Conservation (phyloP, 306 rosid genomes). For the Rosa rugosa region DNA sequence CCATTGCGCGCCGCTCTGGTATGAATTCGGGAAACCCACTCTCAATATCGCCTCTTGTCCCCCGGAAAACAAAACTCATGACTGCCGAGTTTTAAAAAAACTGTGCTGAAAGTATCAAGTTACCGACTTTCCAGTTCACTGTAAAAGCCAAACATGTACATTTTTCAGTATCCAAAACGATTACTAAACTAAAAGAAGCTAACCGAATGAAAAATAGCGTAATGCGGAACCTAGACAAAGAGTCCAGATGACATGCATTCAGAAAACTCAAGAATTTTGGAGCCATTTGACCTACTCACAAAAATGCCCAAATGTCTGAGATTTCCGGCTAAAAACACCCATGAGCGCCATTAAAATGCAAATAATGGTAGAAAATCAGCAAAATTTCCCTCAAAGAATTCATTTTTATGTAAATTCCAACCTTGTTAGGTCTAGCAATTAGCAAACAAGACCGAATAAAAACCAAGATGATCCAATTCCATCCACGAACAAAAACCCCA, state of each 20-base stretch:
- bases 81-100: constrained; percentile 26
- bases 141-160: not conserved
- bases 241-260: not conserved
- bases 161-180: not conserved
- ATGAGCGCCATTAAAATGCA: not conserved
- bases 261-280: not conserved
- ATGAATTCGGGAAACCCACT: constrained; percentile 75
- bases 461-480: constrained; percentile 1
- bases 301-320: not conserved
- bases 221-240: not conserved
- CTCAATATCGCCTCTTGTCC: constrained; percentile 81
- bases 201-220: not conserved
- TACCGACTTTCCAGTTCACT: not conserved
- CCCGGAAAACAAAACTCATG: constrained; percentile 93
- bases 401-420: not conserved
- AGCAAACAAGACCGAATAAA: not conserved
- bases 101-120: constrained; percentile 5
- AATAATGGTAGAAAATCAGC: not conserved
- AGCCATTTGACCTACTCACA: not conserved
- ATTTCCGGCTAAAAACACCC: not conserved
- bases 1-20: constrained; percentile 83
- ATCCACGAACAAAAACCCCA: not conserved
- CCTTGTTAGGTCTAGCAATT: not conserved
- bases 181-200: not conserved
- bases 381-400: not conserved